phyloP scores from a whole-genome alignment of 2,329 filamentous ascomycete species.

The Fusarium redolens region DNA sequence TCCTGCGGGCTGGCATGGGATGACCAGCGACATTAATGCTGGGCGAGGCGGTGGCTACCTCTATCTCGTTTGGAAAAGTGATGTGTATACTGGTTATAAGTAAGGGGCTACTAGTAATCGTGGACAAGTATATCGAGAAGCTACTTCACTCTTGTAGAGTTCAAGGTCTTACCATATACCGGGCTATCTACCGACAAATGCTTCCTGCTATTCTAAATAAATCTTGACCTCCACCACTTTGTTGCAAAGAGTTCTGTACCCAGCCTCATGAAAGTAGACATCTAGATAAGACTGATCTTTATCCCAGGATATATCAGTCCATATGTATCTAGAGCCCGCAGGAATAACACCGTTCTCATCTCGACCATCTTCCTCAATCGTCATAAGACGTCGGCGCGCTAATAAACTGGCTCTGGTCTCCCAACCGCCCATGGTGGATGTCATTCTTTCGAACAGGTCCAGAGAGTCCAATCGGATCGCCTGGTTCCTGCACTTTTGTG shows the following conservation, averaged over 20 bases:
- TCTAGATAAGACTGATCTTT: not conserved
- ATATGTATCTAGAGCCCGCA: not conserved
- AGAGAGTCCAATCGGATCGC: not conserved
- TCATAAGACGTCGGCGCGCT: not conserved
- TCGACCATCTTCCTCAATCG: not conserved
- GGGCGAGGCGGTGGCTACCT: too few species aligned
- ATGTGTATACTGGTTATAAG: too few species aligned
- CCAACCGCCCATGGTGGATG: not conserved
- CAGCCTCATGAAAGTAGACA: not conserved
- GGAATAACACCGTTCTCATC: not conserved
- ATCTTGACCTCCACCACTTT: not conserved
- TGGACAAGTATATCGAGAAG: too few species aligned
- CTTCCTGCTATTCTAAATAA: not conserved
- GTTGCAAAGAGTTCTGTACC: not conserved
- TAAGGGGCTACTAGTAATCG: too few species aligned
- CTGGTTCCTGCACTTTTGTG: not conserved
- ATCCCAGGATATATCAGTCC: not conserved
- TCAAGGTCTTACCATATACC: too few species aligned
- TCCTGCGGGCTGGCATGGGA: too few species aligned
- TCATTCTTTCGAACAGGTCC: not conserved
- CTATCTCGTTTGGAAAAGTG: too few species aligned
- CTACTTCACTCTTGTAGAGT: too few species aligned
- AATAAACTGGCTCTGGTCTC: not conserved
- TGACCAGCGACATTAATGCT: too few species aligned
- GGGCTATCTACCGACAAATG: rapidly evolving